Evolutionary conservation across 257 asterid genomes (phyloP), one percentile per base, ranked within the genome.

Genomic region (Solanum ahanhuiri): DNA sequence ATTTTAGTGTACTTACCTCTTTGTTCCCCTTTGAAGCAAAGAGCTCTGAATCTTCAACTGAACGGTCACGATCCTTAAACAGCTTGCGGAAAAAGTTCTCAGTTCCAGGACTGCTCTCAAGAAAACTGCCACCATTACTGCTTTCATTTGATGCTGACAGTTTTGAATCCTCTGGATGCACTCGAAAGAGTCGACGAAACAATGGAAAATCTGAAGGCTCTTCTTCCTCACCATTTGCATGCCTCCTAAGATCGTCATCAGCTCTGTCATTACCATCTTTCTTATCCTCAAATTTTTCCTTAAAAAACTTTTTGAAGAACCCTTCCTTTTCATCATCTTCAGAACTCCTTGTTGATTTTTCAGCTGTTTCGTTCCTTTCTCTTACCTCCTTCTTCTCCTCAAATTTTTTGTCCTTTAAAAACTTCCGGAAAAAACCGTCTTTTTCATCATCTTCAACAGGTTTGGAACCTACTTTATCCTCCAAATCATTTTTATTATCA

Each of bases 41-140:
- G 85, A 96, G 98, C 91, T 96, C 98, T n/a, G 98, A 96, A 87
- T 96, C 98, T 89, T 96, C 98, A 81, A 94, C 89, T 45, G 98
- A 96, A 85, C 98, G 98, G 75, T 96, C 98, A 84, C 98, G 97
- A 69, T 96, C 98, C 91, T 93, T 93, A 89, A 96, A 96, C 90
- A 96, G 89, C 94, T 95, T 95, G 86, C 96, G 96, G 34, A 95
- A 94, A 85, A 95, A 94, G 83, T 85, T 94, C 87, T 95, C 98
- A 71, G 98, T 95, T 85, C 98, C 98, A 85, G 98, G 98, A 87
- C 98, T 94, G 91, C 96, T 93, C 91, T 93, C 98, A 81, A 91
- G 94, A 83, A 90, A 89, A 89, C 88, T 92, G 73, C 87, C 88
- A 88, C 85, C 82, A 54, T 89, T 87, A 86, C 89, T 86, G 85